Base-by-base conservation (phyloP, 305 asterid species). In the Euphrasia arctica region DNA sequence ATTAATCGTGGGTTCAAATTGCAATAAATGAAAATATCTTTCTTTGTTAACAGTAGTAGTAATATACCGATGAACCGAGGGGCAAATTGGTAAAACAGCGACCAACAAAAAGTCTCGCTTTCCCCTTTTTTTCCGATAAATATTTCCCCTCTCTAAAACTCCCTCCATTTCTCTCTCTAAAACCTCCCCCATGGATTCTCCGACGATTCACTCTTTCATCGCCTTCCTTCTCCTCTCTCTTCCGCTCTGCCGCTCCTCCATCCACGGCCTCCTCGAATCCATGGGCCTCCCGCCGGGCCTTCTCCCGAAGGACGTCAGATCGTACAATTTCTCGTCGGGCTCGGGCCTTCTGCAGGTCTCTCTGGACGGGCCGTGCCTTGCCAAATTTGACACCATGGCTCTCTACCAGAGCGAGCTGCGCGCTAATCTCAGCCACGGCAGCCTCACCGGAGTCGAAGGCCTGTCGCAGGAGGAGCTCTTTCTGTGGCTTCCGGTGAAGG, bases 381-480 rank as follows among this genome's bases (percentile, higher is more conserved):
- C 96, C 45, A 87, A 85, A 60, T 87, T 90, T 68, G 97, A 90
- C 72, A 87, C 97, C 62, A 81, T 85, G 87, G 95, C 95, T 0
- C 72, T 85, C 27, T 90, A 87, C 70, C 90, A 90, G 22, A 83
- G 85, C 61, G 85, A 78, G 55, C 73, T 90, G 0, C 82, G 74
- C 9, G 97, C 86, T 9, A 90, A 87, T 57, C 83, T 90, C 8
- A 83, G 84, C 15, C 77, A 78, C 72, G 92, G 95, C 9, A 81
- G 92, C 34, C 89, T 90, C 70, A 72, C 81, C 50, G 92, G 87
- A 6, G 95, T 90, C 1, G 71, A 87, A 42, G 97, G 97, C 0
- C 64, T 90, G 12, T 85, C 97, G 1, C 97, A 87, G 78, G 95
- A 90, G 49, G 97, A 90, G 77, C 90, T 90, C 10, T 90, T 90